Percentiles rank a stretch among this genome's conserved stretches.
phyloP scores from a whole-genome alignment of 169 alveolate species.

The Toxoplasma gondii region DNA sequence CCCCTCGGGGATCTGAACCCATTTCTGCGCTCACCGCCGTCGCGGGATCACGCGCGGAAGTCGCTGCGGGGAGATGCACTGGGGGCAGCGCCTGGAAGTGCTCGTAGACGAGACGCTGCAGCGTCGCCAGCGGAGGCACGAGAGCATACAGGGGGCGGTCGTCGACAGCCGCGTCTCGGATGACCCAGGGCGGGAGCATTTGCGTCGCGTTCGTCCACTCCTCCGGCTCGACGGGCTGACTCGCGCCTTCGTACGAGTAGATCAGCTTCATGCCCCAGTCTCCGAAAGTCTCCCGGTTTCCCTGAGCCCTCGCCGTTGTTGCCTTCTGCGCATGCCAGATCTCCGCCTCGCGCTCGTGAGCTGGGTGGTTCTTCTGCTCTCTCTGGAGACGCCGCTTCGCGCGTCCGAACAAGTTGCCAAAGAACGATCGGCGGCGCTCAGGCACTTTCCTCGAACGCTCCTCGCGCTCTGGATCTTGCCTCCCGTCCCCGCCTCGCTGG shows the following conservation, averaged over 20 bases:
- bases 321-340: neutral
- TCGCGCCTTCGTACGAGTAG: neutral
- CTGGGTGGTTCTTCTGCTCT: no score
- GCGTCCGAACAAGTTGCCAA: neutral
- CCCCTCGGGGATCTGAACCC: no score
- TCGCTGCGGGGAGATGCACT: neutral
- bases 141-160: neutral
- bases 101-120: constrained; percentile 11
- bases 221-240: neutral
- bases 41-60: neutral
- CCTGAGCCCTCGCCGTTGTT: neutral
- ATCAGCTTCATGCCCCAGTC: neutral
- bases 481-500: no score
- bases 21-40: neutral
- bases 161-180: neutral
- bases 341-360: neutral
- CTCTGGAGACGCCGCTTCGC: neutral
- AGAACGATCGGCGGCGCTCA: neutral
- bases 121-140: neutral
- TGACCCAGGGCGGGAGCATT: neutral
- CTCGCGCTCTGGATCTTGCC: no score
- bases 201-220: neutral
- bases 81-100: neutral
- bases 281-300: neutral
- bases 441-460: neutral